A percentile compares a stretch with the other conserved stretches of the same genome.
These are phyloP conservation scores for Thielaviopsis musarum DNA, from an alignment of 2,329 filamentous ascomycete genomes.

Conservation along the genomic window DNA sequence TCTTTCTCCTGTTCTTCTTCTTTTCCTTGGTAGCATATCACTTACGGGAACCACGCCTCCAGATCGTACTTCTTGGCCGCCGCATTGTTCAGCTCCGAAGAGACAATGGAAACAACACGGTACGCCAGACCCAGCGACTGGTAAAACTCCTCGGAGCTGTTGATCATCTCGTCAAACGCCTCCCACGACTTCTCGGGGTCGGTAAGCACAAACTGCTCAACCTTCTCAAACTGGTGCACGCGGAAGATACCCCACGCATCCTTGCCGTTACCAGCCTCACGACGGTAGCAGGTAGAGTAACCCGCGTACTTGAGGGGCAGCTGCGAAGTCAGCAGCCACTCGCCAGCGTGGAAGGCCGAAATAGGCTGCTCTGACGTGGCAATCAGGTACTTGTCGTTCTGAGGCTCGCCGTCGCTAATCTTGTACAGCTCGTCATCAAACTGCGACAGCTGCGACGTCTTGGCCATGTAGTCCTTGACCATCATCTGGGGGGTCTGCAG, in stretches of 20 bases:
- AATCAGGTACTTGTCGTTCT: slow-evolving; percentile 65
- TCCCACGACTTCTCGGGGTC: slow-evolving; percentile 88
- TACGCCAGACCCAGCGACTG: slow-evolving; percentile 78
- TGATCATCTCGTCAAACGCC: slow-evolving; percentile 85
- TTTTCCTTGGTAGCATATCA: neutral
- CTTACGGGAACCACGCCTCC: slow-evolving; percentile 85
- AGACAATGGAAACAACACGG: slow-evolving; percentile 84
- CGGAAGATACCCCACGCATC: slow-evolving; percentile 98
- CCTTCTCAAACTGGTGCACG: slow-evolving; percentile 95
- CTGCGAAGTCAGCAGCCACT: slow-evolving; percentile 75
- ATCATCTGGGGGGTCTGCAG: slow-evolving; percentile 88
- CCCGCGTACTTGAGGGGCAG: slow-evolving; percentile 86
- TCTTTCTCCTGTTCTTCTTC: no score
- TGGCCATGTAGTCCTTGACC: slow-evolving; percentile 89
- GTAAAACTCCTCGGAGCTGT: slow-evolving; percentile 85
- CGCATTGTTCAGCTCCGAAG: slow-evolving; percentile 71
- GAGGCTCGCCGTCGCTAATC: slow-evolving; percentile 71
- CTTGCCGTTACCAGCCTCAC: slow-evolving; percentile 75
- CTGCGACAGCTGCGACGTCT: slow-evolving; percentile 91
- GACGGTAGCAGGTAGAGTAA: slow-evolving; percentile 88
- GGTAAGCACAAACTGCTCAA: slow-evolving; percentile 64
- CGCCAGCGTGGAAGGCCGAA: slow-evolving; percentile 78
- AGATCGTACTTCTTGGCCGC: slow-evolving; percentile 83
- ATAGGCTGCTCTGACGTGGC: slow-evolving; percentile 91
- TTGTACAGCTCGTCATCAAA: slow-evolving; percentile 99